Base-by-base conservation (phyloP, 192 early-diverging fungal genomes). In the Backusella psychrophila region DNA sequence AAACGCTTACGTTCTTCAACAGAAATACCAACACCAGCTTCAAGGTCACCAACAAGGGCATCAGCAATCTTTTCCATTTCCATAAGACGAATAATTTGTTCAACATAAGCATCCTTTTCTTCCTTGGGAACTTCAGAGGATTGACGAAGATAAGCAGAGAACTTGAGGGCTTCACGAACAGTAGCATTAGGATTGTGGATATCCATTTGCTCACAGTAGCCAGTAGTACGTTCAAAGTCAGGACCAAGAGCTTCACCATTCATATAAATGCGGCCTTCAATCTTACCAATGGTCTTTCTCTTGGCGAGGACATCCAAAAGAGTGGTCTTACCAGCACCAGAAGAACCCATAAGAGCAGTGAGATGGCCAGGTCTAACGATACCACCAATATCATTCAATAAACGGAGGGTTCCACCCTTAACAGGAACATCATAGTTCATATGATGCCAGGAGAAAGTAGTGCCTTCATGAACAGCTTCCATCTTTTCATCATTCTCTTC, bases 1-100 rank as follows among this genome's bases (percentile, higher is more conserved):
- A 97, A 85, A 44, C 95, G 90, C 79, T 95, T 93, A 82, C 93
- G 94, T 82, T 97, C 94, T 71, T 94, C 95, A 6, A 95, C 90
- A 35, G 91, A 93, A 67, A 96, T 94, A 75, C 95, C 95, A 77
- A 92, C 77, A 73, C 87, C 86, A 14, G 88, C 83, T 63, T 91
- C 92, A 5, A 89, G 82, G 38, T 90, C 85, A 72, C 95, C 95
- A 49, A 97, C 86, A 29, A 92, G 69, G 21, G 92, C 91, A 72
- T 93, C 89, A 29, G 89, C 88, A 78, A 96, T 90, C 36, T 86
- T 86, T 53, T 91, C 87, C 77, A 95, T 85, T 75, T 93, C 95
- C 39, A 97, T 81, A 68, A 94, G 84, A 23, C 85, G 76, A 73
- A 97, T 89, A 46, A 95, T 91, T 70, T 90, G 84, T 72, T 95